Evolutionary conservation across 805 yeast genomes (phyloP).

Genomic region (Cyberlindnera misumaiensis): DNA sequence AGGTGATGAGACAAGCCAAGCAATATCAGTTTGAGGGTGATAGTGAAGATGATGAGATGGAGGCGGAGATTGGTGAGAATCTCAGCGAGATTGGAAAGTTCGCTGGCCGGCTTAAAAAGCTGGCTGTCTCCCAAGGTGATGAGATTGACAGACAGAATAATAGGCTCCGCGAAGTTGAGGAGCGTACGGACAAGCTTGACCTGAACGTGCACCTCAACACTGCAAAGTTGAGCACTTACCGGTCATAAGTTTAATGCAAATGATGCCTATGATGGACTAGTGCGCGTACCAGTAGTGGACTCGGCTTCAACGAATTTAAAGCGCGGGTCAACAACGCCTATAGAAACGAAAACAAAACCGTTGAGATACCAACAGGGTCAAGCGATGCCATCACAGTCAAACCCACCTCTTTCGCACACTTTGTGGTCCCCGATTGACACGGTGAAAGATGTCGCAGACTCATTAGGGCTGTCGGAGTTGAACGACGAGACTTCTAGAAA

Average conservation of each 20-base stretch:
- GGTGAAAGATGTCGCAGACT: conserved; percentile 92
- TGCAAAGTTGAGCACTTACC: conserved; percentile 46
- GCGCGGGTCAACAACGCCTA: too few relatives aligned
- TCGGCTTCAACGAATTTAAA: too few relatives aligned
- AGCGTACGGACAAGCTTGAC: conserved; percentile 79
- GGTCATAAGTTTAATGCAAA: background rate
- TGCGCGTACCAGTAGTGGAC: too few relatives aligned
- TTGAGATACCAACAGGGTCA: background rate
- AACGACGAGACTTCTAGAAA: conserved; percentile 92
- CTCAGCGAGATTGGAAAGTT: conserved; percentile 69
- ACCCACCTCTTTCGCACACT: conserved; percentile 70
- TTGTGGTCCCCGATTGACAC: conserved; percentile 98
- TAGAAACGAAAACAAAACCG: too few relatives aligned
- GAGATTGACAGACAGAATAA: conserved; percentile 77
- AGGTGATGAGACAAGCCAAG: conserved; percentile 43
- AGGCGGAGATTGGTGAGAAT: conserved; percentile 77
- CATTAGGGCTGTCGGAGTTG: conserved; percentile 67
- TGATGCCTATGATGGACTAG: too few relatives aligned
- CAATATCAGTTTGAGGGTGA: conserved; percentile 83
- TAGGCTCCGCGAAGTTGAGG: conserved; percentile 69
- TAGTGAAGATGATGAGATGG: conserved; percentile 89
- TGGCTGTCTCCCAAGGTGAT: conserved; percentile 66
- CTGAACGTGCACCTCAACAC: conserved; percentile 76
- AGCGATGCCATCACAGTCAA: conserved; percentile 6
- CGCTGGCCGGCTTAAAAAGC: conserved; percentile 61